Conservation (phyloP, 2,329 filamentous ascomycete genomes). For the Fusarium sp. region DNA sequence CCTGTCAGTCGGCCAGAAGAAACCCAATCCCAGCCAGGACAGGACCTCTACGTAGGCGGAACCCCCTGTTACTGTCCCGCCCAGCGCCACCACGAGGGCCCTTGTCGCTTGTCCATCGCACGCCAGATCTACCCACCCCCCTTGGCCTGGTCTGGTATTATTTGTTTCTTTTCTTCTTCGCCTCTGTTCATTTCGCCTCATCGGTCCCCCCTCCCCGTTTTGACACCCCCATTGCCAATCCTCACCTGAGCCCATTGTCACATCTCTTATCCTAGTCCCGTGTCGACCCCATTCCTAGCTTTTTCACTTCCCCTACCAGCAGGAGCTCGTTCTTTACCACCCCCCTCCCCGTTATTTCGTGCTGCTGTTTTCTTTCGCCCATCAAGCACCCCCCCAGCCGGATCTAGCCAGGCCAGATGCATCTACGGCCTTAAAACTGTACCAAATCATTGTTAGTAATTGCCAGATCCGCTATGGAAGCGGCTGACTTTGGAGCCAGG, state of each 20-base stretch:
- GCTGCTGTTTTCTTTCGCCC: conserved; percentile 34
- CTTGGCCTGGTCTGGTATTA: conserved; percentile 37
- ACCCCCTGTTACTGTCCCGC: conserved; percentile 45
- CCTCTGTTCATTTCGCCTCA: conserved; percentile 43
- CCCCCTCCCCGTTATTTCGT: conserved; percentile 36
- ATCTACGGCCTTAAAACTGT: conserved; percentile 51
- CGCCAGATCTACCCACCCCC: conserved; percentile 50
- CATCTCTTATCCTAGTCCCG: conserved; percentile 44
- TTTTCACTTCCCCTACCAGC: conserved; percentile 38
- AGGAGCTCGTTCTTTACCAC: conserved; percentile 38
- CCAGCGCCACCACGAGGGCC: conserved; percentile 52
- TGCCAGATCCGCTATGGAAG: conserved; percentile 55
- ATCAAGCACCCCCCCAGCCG: conserved; percentile 42
- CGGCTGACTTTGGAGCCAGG: conserved; percentile 52
- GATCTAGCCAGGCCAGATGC: conserved; percentile 52
- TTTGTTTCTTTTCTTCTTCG: conserved; percentile 40
- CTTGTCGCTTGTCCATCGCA: conserved; percentile 46
- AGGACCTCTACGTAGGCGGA: conserved; percentile 30
- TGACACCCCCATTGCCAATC: conserved; percentile 41
- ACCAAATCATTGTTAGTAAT: conserved; percentile 51
- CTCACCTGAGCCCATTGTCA: conserved; percentile 46
- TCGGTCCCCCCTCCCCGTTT: conserved; percentile 36
- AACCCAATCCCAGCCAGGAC: conserved; percentile 34
- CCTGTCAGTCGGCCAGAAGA: conserved; percentile 32
- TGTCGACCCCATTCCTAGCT: conserved; percentile 46